Evolutionary conservation across 495 filamentous ascomycete species (phyloP).

Genomic region (Neurospora sp.): DNA sequence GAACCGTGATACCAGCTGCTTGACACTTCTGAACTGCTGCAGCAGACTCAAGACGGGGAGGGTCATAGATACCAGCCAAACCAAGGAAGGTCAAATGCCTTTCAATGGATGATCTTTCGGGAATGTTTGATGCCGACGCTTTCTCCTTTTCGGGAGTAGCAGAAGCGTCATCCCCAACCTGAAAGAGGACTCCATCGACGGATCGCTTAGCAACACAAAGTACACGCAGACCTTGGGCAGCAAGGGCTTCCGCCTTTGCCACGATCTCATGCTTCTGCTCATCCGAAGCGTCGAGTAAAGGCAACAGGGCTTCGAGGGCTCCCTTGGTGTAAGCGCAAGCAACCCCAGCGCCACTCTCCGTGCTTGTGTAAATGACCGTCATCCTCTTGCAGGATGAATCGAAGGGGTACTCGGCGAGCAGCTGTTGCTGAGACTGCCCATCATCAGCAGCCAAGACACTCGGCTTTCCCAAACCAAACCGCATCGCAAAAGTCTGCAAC

Average conservation of each 20-base stretch:
- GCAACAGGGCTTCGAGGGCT: constrained; percentile 66
- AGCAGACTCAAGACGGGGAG: constrained; percentile 56
- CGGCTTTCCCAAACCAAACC: constrained; percentile 53
- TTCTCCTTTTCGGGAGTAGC: constrained; percentile 4
- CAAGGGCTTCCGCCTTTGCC: constrained; percentile 49
- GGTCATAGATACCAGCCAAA: constrained; percentile 61
- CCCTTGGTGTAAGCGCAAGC: constrained; percentile 62
- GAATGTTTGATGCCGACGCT: constrained; percentile 4
- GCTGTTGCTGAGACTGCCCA: constrained; percentile 8
- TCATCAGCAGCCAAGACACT: constrained; percentile 37
- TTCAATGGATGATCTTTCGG: constrained; percentile 39
- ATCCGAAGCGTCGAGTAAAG: constrained; percentile 48
- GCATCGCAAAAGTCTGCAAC: constrained; percentile 64
- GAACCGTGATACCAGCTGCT: constrained; percentile 60
- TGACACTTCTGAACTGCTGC: constrained; percentile 54
- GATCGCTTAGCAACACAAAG: constrained; percentile 58
- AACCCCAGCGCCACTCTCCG: constrained; percentile 3
- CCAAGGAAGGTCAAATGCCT: constrained; percentile 49
- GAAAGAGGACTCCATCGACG: constrained; percentile 1
- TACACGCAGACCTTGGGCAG: constrained; percentile 66
- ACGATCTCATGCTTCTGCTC: constrained; percentile 49
- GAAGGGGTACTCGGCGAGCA: constrained; percentile 67
- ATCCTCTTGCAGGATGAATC: constrained; percentile 75
- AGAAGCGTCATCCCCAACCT: neutral
- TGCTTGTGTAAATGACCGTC: constrained; percentile 56